Evolutionary conservation across 2,329 filamentous ascomycete species (phyloP).

Genomic region (Aspergillus calidoustus): DNA sequence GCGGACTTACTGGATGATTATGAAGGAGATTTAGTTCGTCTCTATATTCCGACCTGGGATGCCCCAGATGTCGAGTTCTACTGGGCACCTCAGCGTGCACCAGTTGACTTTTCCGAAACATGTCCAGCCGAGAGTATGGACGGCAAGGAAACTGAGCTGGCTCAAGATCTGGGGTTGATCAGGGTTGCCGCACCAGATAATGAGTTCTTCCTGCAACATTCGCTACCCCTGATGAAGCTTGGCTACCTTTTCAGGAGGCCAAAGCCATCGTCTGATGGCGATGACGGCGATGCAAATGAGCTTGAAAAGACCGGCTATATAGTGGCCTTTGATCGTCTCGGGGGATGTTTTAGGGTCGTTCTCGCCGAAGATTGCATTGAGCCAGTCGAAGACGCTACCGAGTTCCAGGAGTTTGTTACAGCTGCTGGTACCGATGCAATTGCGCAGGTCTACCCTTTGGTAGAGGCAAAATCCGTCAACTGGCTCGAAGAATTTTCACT

Average conservation of each 20-base stretch:
- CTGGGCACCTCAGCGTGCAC: conserved; percentile 41
- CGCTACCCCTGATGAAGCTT: conserved; percentile 43
- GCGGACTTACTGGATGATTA: conserved; percentile 40
- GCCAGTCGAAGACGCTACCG: not conserved
- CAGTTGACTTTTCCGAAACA: conserved; percentile 35
- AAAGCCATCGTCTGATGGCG: conserved; percentile 8
- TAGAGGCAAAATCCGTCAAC: not conserved
- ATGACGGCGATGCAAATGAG: conserved; percentile 4
- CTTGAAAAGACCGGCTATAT: conserved; percentile 43
- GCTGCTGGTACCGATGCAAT: not conserved
- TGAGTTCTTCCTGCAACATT: conserved; percentile 25
- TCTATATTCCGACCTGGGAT: conserved; percentile 19
- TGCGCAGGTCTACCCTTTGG: not conserved
- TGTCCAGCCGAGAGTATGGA: conserved; percentile 15
- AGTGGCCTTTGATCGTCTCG: conserved; percentile 41
- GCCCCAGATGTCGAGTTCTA: conserved; percentile 28
- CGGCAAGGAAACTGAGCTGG: conserved; percentile 19
- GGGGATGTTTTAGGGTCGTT: conserved; percentile 34
- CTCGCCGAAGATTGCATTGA: conserved; percentile 32
- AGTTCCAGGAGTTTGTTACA: not conserved
- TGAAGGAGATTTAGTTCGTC: conserved; percentile 35
- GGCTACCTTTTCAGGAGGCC: conserved; percentile 37
- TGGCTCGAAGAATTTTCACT: not conserved
- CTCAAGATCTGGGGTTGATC: conserved; percentile 39
- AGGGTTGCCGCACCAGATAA: conserved; percentile 30